These are phyloP conservation scores for Dissophora ornata DNA, from an alignment of 192 early-diverging fungal genomes.

Conservation along the genomic window DNA sequence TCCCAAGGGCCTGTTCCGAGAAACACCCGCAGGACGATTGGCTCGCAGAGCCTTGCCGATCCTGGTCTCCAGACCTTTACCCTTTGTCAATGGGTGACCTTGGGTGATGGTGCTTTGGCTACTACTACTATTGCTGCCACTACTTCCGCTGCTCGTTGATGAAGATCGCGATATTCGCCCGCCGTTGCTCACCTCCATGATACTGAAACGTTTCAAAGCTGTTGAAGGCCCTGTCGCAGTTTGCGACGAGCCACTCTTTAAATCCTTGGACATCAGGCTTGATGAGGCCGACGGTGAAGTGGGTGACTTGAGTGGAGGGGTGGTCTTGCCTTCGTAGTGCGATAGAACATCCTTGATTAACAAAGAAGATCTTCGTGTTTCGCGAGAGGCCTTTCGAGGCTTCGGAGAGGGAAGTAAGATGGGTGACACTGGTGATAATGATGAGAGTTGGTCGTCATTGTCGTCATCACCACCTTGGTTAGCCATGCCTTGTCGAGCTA, in stretches of 20 bases:
- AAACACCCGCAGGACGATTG: conserved; percentile 21
- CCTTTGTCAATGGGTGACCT: conserved; percentile 24
- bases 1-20: conserved; percentile 11
- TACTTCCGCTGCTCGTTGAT: conserved; percentile 1
- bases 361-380: conserved; percentile 30
- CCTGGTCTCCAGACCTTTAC: conserved; percentile 19
- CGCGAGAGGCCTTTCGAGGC: background rate
- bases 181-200: conserved; percentile 27
- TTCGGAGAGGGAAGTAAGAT: conserved; percentile 13
- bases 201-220: conserved; percentile 27
- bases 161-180: conserved; percentile 21
- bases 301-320: conserved; percentile 44
- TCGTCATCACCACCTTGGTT: background rate
- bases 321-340: conserved; percentile 31
- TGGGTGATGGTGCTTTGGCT: conserved; percentile 14
- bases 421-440: conserved; percentile 22
- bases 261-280: background rate
- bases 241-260: background rate
- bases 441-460: background rate
- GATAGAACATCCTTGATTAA: conserved; percentile 44
- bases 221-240: conserved; percentile 3
- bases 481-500: background rate
- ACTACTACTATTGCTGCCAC: conserved; percentile 2
- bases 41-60: conserved; percentile 25
- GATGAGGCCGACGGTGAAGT: conserved; percentile 24